Evolutionary conservation across 768 basidiomycete genomes (phyloP).

Genomic region (Panellus pusillus): DNA sequence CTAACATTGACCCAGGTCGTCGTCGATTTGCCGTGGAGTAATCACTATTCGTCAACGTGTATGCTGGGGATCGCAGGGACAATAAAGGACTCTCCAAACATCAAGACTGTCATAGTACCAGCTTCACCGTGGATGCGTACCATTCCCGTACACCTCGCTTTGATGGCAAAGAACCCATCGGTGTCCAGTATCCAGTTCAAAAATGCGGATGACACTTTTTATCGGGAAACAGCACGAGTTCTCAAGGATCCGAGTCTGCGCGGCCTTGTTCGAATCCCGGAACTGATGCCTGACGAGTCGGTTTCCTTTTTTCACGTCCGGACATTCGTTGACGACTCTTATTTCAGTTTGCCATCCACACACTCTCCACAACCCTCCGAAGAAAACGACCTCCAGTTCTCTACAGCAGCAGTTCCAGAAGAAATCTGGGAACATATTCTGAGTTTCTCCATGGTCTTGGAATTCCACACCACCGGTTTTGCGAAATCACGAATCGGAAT

Average conservation of each 20-base stretch:
- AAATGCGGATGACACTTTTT: not conserved
- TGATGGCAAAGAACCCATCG: slow-evolving; percentile 6
- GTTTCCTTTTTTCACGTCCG: not conserved
- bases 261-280: slow-evolving; percentile 7
- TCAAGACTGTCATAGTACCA: slow-evolving; percentile 1
- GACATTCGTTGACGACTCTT: too few relatives aligned
- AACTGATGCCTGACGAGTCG: not conserved
- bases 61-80: too few relatives aligned
- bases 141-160: not conserved
- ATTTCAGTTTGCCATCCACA: not conserved
- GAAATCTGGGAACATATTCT: slow-evolving; percentile 12
- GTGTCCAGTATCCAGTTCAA: slow-evolving; percentile 8
- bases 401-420: slow-evolving; percentile 5
- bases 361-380: not conserved
- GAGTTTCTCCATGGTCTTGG: not conserved
- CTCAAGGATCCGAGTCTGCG: slow-evolving; percentile 1
- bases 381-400: not conserved
- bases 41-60: too few relatives aligned
- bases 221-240: too few relatives aligned
- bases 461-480: not conserved
- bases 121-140: not conserved
- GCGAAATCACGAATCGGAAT: not conserved
- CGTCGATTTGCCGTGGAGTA: not conserved
- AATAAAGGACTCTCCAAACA: not conserved
- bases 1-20: not conserved